Conservation (phyloP, 2,329 filamentous ascomycete genomes). For the Zalaria sp. region DNA sequence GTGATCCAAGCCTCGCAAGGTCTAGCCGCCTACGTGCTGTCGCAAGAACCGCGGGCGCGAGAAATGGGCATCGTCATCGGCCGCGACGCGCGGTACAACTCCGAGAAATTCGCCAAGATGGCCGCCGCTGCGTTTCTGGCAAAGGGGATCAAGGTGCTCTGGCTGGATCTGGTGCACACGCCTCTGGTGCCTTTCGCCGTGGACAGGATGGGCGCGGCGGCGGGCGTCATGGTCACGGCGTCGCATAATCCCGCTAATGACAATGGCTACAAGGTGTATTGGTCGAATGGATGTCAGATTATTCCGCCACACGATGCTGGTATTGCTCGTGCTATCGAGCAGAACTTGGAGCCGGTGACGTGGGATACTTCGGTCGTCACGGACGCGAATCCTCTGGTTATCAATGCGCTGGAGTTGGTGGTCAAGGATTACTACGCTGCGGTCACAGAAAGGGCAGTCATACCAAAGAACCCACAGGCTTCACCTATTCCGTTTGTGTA, state of each 20-base stretch:
- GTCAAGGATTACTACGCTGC: constrained; percentile 1
- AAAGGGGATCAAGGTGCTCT: constrained; percentile 44
- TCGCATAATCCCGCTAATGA: constrained; percentile 51
- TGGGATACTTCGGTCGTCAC: constrained; percentile 21
- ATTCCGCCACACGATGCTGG: constrained; percentile 46
- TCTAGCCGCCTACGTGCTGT: constrained; percentile 44
- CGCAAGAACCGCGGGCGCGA: constrained; percentile 22
- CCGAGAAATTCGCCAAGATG: constrained; percentile 44
- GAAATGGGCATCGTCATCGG: constrained; percentile 44
- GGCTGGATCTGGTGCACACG: constrained; percentile 44
- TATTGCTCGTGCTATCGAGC: constrained; percentile 42
- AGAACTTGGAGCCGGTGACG: constrained; percentile 38
- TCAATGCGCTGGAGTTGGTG: constrained; percentile 1
- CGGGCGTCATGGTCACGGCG: constrained; percentile 52
- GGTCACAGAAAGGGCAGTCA: neutral
- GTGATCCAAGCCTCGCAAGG: constrained; percentile 45
- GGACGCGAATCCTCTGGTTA: neutral
- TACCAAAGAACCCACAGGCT: neutral
- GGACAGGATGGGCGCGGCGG: constrained; percentile 36
- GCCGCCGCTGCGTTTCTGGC: constrained; percentile 45
- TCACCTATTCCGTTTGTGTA: constrained; percentile 32
- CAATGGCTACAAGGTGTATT: constrained; percentile 57
- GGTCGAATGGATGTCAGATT: constrained; percentile 50
- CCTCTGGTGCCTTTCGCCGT: constrained; percentile 50
- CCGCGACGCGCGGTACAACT: constrained; percentile 49